phyloP scores from a whole-genome alignment of 2,329 filamentous ascomycete species.

The Penicillium sp. region DNA sequence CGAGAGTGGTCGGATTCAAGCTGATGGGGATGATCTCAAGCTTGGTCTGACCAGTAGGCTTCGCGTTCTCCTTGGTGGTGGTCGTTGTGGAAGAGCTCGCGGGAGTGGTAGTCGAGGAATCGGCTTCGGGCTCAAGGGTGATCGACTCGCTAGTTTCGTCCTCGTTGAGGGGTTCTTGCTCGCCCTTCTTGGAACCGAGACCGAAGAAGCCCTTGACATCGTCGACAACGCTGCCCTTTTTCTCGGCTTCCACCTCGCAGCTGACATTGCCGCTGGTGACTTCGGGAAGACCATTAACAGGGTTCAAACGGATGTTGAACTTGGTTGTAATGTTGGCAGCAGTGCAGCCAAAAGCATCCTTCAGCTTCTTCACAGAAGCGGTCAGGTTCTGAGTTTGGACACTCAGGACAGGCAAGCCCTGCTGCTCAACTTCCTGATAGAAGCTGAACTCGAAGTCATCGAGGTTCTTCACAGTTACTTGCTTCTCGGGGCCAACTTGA shows the following conservation, averaged over 20 bases:
- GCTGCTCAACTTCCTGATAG: constrained; percentile 63
- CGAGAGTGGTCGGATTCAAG: constrained; percentile 51
- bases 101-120: constrained; percentile 48
- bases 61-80: constrained; percentile 46
- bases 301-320: constrained; percentile 71
- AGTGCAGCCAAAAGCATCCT: constrained; percentile 75
- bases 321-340: constrained; percentile 77
- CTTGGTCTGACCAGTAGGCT: constrained; percentile 46
- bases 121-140: constrained; percentile 48
- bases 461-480: constrained; percentile 78
- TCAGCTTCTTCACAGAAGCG: constrained; percentile 73
- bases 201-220: constrained; percentile 96
- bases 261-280: constrained; percentile 75
- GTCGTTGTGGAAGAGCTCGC: constrained; percentile 53
- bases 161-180: constrained; percentile 70
- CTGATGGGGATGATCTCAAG: constrained; percentile 55
- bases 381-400: constrained; percentile 85
- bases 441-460: constrained; percentile 80
- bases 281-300: constrained; percentile 76
- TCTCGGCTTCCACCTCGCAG: constrained; percentile 76
- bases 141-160: constrained; percentile 54
- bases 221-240: constrained; percentile 82
- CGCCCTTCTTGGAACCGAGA: constrained; percentile 86
- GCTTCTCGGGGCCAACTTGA: constrained; percentile 75
- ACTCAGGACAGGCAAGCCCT: constrained; percentile 63